Evolutionary conservation across 2,329 filamentous ascomycete genomes (phyloP), one percentile per base, ranked within the genome.

Genomic region (Ceratocystis papillata): DNA sequence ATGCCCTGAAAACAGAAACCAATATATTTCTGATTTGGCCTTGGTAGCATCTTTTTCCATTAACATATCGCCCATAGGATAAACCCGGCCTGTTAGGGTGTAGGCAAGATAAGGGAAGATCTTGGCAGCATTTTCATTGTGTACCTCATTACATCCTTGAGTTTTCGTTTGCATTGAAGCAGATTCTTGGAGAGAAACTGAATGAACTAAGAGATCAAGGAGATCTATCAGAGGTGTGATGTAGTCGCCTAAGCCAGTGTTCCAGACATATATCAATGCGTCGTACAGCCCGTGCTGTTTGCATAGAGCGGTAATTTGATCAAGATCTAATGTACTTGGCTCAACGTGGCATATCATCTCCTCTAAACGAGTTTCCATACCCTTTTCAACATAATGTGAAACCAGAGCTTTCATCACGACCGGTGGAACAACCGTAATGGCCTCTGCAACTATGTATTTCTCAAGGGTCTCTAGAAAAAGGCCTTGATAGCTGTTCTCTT

Each of bases 221-320:
- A 99, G 81, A 68, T 96, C 91, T 70, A 90, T 87, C 66, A 97
- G 79, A 1, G 94, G 93, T 1, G 92, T 95, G 69, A 96, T 86
- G 72, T 95, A 96, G 75, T 99, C 95, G 69, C 80, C 79, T 33
- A 99, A 79, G 2, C 90, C 91, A 74, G 90, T 87, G 68, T 96
- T 97, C 94, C 94, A 99, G 65, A 99, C 89, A 73, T 97, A 96
- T 55, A 95, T 91, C 66, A 96, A 83, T 1, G 94, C 95, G 75
- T 99, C 95, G 73, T 96, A 99, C 3, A 99, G 81, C 70, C 88
- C 85, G 74, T 97, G 87, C 73, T 93, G 87, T 74, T 94, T 96
- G 80, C 94, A 99, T 28, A 99, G 79, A 12, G 83, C 82, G 0
- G 93, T 96, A 67, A 96, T 85, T 75, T 97, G 90, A 73, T 99